phyloP scores from a whole-genome alignment of 768 basidiomycete genomes.

The Mycena crocata region DNA sequence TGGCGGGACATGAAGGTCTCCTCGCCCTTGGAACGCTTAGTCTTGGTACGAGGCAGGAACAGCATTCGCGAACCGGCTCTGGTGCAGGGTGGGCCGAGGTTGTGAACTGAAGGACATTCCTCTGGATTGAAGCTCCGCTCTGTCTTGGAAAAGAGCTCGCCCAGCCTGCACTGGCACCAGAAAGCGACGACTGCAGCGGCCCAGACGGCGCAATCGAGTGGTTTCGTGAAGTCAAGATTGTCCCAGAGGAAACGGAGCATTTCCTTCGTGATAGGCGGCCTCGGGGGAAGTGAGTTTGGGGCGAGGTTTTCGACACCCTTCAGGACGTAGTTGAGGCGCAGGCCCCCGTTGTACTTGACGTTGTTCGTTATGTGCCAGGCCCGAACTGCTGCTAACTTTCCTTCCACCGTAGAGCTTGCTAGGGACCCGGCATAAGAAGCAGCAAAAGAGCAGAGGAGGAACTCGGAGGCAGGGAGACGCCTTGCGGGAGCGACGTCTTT shows the following conservation, averaged over 20 bases:
- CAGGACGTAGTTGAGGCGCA: constrained; percentile 37
- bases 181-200: constrained; percentile 42
- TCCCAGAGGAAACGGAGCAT: constrained; percentile 37
- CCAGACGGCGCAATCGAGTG: constrained; percentile 39
- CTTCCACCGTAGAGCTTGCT: constrained; percentile 34
- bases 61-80: constrained; percentile 30
- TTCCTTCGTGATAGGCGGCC: constrained; percentile 33
- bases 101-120: constrained; percentile 10
- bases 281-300: constrained; percentile 29
- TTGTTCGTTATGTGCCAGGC: constrained; percentile 49
- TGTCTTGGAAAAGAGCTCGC: constrained; percentile 42
- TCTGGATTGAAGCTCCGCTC: constrained; percentile 5
- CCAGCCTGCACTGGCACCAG: constrained; percentile 47
- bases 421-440: constrained; percentile 35
- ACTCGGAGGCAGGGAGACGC: constrained; percentile 39
- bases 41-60: constrained; percentile 26
- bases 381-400: constrained; percentile 41
- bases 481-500: constrained; percentile 27
- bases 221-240: constrained; percentile 28
- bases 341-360: constrained; percentile 34
- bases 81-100: constrained; percentile 5
- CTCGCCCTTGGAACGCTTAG: not conserved
- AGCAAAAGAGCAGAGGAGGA: constrained; percentile 44
- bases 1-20: not conserved
- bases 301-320: constrained; percentile 39